Evolutionary conservation across 164 flowering plant genomes (phyloP).

Genomic region (Hamamelis virginiana): DNA sequence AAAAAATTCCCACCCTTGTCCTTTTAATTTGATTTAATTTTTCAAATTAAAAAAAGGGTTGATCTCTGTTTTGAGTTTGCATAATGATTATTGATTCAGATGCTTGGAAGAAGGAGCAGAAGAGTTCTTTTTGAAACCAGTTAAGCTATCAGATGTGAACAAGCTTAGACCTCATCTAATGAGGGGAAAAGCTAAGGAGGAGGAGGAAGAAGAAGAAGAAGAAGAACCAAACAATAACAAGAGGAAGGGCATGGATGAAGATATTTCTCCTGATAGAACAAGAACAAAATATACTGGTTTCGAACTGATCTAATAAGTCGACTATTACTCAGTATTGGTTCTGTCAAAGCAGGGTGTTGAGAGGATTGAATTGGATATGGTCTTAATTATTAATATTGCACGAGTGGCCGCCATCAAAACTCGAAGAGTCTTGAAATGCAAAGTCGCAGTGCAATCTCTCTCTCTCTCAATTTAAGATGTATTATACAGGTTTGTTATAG

Average conservation of each 20-base stretch:
- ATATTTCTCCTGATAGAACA: constrained; percentile 39
- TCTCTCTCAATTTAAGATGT: too few species aligned
- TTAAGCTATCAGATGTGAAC: constrained; percentile 51
- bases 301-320: background rate
- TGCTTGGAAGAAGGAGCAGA: constrained; percentile 77
- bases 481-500: background rate
- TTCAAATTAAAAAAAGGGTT: too few species aligned
- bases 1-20: too few species aligned
- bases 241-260: constrained; percentile 43
- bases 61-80: background rate
- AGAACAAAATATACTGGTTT: background rate
- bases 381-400: too few species aligned
- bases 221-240: constrained; percentile 8
- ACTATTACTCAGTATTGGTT: too few species aligned
- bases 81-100: constrained; percentile 27
- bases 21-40: background rate
- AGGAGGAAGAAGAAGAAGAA: too few species aligned
- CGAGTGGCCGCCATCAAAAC: too few species aligned
- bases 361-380: too few species aligned
- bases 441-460: too few species aligned
- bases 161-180: constrained; percentile 54
- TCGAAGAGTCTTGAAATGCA: too few species aligned
- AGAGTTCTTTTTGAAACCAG: constrained; percentile 70
- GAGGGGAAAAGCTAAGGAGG: constrained; percentile 33
- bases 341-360: too few species aligned